Base-by-base conservation (phyloP, 768 basidiomycete species). In the Hemileccinum impolitum region DNA sequence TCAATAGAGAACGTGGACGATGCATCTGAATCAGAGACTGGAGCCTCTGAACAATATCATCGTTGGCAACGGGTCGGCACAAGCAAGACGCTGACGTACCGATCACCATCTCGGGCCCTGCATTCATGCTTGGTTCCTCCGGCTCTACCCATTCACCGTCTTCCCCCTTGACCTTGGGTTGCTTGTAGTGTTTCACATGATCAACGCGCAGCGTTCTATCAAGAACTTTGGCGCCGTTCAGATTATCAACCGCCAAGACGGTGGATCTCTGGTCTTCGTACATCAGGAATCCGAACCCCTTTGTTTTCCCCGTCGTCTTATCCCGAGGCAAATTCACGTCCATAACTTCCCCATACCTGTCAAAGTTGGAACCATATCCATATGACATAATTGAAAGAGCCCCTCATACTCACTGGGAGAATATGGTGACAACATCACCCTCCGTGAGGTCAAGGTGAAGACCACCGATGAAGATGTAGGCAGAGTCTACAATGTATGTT, bases 261-360 rank as follows among this genome's bases (percentile, higher is more conserved):
- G 96, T 99, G 51, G 92, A 95, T 41, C 92, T 81, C 71, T 99
- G 96, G 68, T 99, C 94, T 70, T 95, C 93, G 68, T 98, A 99
- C 96, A 98, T 97, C 54, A 98, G 75, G 73, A 97, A 99, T 9
- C 82, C 94, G 65, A 98, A 99, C 2, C 96, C 96, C 61, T 73
- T 84, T 0, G 86, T 76, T 63, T 95, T 94, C 21, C 93, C 92
- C 0, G 95, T 95, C 47, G 86, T 77, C 64, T 94, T 94, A 72
- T 96, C 93, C 42, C 94, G 80, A 25, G 96, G 94, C 69, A 99
- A 77, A 65, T 98, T 94, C 50, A 97, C 74, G 61, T 99, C 93
- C 75, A 93, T 85, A 30, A 97, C 79, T 62, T 98, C 95, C n/a
- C 95, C 95, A 71, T 90, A 97, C 70, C 94, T 97, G 56, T 26